Conservation (phyloP, 495 filamentous ascomycete species). For the Penicillium robsamsonii region DNA sequence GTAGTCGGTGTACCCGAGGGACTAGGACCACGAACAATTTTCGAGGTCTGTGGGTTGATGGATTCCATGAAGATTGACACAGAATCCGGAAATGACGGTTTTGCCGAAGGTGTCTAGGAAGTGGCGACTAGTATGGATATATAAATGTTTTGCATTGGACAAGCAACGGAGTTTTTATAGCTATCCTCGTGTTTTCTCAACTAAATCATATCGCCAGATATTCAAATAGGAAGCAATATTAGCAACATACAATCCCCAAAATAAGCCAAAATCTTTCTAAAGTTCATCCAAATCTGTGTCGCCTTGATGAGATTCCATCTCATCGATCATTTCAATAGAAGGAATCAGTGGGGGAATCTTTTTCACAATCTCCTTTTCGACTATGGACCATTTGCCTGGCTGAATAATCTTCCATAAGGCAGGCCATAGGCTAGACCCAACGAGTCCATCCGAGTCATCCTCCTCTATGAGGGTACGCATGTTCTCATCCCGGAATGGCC, state of each 20-base stretch:
- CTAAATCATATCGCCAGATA: not conserved
- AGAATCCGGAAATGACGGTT: slow-evolving; percentile 53
- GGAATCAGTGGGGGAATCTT: not conserved
- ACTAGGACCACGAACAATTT: slow-evolving; percentile 48
- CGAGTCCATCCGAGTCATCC: not conserved
- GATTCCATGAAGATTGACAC: slow-evolving; percentile 57
- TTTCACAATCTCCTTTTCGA: slow-evolving; percentile 17
- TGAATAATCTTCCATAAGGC: slow-evolving; percentile 3
- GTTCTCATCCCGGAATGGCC: slow-evolving; percentile 1
- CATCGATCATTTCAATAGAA: not conserved
- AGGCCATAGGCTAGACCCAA: slow-evolving; percentile 16
- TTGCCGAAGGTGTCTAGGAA: slow-evolving; percentile 36
- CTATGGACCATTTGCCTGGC: not conserved
- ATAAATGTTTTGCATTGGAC: not conserved
- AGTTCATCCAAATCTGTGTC: not conserved
- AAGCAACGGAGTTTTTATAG: slow-evolving; percentile 3
- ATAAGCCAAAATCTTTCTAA: not conserved
- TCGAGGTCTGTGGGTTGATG: slow-evolving; percentile 58
- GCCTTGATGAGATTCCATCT: not conserved
- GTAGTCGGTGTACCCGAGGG: slow-evolving; percentile 47
- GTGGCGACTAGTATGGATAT: not conserved
- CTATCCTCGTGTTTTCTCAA: not conserved
- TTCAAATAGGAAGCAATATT: slow-evolving; percentile 2
- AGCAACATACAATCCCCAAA: not conserved
- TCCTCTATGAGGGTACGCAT: slow-evolving; percentile 12